Evolutionary conservation across 129 eudicot genomes (phyloP), one percentile per base, ranked within the genome.

Genomic region (Calendula officinalis): DNA sequence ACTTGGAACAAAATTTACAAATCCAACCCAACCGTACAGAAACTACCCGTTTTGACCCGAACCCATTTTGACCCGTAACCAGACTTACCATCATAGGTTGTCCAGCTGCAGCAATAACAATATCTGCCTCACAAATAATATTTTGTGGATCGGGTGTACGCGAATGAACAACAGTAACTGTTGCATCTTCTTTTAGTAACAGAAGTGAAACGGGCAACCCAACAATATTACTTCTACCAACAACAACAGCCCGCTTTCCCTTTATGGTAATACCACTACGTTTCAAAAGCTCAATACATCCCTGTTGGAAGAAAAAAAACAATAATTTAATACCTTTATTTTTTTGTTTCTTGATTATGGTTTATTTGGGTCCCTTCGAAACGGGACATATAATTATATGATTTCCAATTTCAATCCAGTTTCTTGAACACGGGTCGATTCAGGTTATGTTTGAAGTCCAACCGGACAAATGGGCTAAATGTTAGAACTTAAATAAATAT

Each of bases 101-200:
- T 71, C 97, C 99, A 17, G 99, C 97, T 50, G 99, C 99, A 56
- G 99, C 99, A 70, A 94, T 89, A 67, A 94, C 65, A 57, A 94
- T 94, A 68, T 94, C 99, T 4, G 99, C 99, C 75, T 94, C 86
- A 73, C 99, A 89, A 13, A 94, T 88, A 43, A 83, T 83, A 60
- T 45, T 78, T 75, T 92, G 92, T 17, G 89, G 99, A 58, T 94
- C 86, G 39, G 68, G 73, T 64, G 95, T 89, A 51, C 55, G 92
- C 2, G 99, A 94, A 72, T 89, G 99, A 62, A 94, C 95, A 38
- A 86, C 37, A 58, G 92, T 85, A 61, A 94, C 94, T 3, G 94
- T 94, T 5, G 99, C 99, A 73, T 94, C 99, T 76, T 81, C 99
- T 73, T 94, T 94, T 35, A 86, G 78, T 33, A 94, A 90, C 39